Evolutionary conservation across 1,284 basidiomycete genomes (phyloP).

Genomic region (Trichosporon sp.): DNA sequence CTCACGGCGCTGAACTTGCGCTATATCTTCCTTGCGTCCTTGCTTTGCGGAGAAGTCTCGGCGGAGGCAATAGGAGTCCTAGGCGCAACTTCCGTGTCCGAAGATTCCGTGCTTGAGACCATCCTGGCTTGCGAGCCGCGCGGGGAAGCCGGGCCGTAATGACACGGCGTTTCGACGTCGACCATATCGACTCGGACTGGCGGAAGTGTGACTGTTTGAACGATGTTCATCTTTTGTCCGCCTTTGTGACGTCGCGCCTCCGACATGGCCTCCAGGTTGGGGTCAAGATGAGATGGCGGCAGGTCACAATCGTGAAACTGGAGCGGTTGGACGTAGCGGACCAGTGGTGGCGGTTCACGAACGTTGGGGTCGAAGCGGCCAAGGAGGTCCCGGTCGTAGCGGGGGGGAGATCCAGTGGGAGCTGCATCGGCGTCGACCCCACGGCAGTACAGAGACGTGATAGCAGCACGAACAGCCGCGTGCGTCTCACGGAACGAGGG

Average conservation of each 20-base stretch:
- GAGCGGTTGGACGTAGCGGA: background rate
- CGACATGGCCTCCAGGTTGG: background rate
- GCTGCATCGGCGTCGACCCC: background rate
- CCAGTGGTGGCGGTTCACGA: background rate
- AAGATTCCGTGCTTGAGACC: too few species aligned
- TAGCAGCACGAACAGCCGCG: background rate
- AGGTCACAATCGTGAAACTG: background rate
- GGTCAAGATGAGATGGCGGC: background rate
- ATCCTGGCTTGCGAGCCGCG: background rate
- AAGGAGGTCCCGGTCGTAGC: background rate
- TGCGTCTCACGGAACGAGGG: background rate
- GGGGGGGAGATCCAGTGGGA: background rate
- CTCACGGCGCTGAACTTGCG: too few species aligned
- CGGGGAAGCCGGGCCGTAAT: background rate
- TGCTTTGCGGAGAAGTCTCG: too few species aligned
- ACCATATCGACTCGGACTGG: background rate
- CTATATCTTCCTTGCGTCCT: too few species aligned
- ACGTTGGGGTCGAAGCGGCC: constrained; percentile 1
- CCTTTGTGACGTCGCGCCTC: background rate
- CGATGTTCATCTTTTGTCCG: background rate
- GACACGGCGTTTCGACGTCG: background rate
- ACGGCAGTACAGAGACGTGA: background rate
- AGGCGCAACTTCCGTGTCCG: too few species aligned
- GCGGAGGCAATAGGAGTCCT: too few species aligned
- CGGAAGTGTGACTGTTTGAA: background rate